These are phyloP conservation scores for Cutaneotrichosporon daszewskae DNA, from an alignment of 1,284 basidiomycete species.

Conservation along the genomic window DNA sequence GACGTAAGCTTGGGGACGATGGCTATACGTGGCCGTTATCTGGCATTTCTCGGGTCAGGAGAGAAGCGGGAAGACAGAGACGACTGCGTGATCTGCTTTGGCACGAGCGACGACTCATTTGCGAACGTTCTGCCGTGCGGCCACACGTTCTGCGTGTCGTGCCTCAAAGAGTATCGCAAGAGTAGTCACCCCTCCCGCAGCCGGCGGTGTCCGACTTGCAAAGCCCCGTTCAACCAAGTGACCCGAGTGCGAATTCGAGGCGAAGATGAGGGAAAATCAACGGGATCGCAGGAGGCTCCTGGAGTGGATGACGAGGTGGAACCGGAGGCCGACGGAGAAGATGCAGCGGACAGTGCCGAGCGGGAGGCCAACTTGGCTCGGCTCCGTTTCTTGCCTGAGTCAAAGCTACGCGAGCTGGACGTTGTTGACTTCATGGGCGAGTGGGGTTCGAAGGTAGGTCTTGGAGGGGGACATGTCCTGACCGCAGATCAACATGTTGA, in stretches of 20 bases:
- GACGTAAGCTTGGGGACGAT: constrained; percentile 28
- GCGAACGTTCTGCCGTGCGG: constrained; percentile 37
- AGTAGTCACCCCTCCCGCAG: constrained; percentile 15
- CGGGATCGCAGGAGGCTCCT: background rate
- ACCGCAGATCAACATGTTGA: constrained; percentile 44
- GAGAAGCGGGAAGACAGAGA: constrained; percentile 20
- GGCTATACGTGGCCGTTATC: constrained; percentile 32
- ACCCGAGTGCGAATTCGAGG: background rate
- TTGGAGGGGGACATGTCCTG: too few species aligned
- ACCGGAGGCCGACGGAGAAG: constrained; percentile 5
- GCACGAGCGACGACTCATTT: constrained; percentile 34
- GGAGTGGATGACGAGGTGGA: background rate
- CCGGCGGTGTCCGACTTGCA: constrained; percentile 36
- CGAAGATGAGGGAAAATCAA: constrained; percentile 52
- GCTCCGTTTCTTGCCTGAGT: constrained; percentile 25
- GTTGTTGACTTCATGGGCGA: constrained; percentile 40
- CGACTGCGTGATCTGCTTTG: constrained; percentile 44
- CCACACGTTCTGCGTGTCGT: constrained; percentile 42
- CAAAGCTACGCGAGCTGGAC: constrained; percentile 21
- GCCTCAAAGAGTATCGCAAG: constrained; percentile 32
- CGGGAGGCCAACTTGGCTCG: constrained; percentile 10
- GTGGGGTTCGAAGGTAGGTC: constrained; percentile 46
- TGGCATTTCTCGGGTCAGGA: constrained; percentile 26
- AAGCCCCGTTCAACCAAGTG: constrained; percentile 13
- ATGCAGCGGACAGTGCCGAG: constrained; percentile 2